Conservation (phyloP, 768 basidiomycete genomes). For the Dictyophora rubrovolvata region DNA sequence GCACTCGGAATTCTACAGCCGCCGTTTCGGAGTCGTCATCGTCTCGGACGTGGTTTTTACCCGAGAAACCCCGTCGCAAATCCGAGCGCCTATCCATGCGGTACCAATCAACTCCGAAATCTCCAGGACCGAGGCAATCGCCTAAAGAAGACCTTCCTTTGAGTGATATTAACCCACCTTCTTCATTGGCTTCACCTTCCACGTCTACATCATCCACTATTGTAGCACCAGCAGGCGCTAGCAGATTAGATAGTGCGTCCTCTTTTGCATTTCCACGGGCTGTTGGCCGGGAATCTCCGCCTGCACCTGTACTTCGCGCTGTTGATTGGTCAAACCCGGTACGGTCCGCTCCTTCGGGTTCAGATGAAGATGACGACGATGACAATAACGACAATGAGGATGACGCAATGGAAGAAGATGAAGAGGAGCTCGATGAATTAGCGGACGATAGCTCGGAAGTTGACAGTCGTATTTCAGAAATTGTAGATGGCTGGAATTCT, state of each 20-base stretch:
- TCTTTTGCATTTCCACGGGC: not conserved
- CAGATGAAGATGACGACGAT: not conserved
- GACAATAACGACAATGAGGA: not conserved
- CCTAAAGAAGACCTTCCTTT: not conserved
- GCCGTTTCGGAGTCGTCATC: not conserved
- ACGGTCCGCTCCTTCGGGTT: not conserved
- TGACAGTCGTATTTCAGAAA: not conserved
- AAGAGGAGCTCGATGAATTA: constrained; percentile 2
- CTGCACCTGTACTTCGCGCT: constrained; percentile 7
- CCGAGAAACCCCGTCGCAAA: not conserved
- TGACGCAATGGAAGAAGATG: not conserved
- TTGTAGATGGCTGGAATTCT: not conserved
- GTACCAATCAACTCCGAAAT: not conserved
- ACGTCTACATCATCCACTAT: not conserved
- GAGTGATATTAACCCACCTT: not conserved
- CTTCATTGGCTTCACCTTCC: not conserved
- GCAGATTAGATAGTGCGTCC: too few species aligned
- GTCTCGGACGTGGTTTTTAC: not conserved
- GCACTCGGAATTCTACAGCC: not conserved
- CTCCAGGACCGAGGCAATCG: not conserved
- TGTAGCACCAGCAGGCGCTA: too few species aligned
- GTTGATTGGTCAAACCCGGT: constrained; percentile 3
- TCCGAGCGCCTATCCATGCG: not conserved
- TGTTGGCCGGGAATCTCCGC: not conserved
- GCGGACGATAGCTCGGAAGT: not conserved